Base-by-base conservation (phyloP, 1,284 basidiomycete genomes). In the Cryptococcus deneoformans region DNA sequence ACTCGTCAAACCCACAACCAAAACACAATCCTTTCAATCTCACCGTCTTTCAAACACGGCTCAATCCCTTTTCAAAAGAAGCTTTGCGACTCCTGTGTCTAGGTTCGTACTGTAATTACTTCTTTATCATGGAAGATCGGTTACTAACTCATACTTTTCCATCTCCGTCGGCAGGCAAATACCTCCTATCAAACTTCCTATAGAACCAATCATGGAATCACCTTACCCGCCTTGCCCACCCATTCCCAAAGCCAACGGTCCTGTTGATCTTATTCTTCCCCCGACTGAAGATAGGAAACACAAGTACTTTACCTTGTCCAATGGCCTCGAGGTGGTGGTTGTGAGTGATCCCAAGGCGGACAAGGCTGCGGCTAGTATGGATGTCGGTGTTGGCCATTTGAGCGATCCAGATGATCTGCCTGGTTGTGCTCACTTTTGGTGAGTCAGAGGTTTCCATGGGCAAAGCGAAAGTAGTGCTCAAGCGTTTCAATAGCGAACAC, bases 361-460 rank as follows among this genome's bases (percentile, higher is more conserved):
- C 80, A 97, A 96, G 80, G 89, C 92, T 5, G 91, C 92, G 0
- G 96, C 95, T 0, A 92, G 91, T 68, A 83, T 99, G 76, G 92
- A 96, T 79, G 92, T 99, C 48, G 89, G 89, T 16, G 93, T 98
- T 1, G 96, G 96, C 2, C 95, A 99, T 78, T 79, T 99, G 58
- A 86, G 84, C 46, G 96, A 99, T 76, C 96, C 95, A 6, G 91
- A 90, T 69, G 79, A 89, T 82, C 51, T 79, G 53, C 65, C 71
- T 8, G 75, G 77, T 46, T 78, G 75, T 63, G 76, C 74, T 14
- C 75, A 76, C 65, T 77, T 78, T 64, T 77, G 75, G 74, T 76
- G 45, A 57, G 70, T 64, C 37, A 43, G 42, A 40, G 29, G 16
- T n/a, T 39, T 34, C 92, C 46, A 91, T 92, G 54, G 37, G 90